These are phyloP conservation scores for Epipyxis sp. DNA, from an alignment of 108 stramenopile species.

Conservation along the genomic window DNA sequence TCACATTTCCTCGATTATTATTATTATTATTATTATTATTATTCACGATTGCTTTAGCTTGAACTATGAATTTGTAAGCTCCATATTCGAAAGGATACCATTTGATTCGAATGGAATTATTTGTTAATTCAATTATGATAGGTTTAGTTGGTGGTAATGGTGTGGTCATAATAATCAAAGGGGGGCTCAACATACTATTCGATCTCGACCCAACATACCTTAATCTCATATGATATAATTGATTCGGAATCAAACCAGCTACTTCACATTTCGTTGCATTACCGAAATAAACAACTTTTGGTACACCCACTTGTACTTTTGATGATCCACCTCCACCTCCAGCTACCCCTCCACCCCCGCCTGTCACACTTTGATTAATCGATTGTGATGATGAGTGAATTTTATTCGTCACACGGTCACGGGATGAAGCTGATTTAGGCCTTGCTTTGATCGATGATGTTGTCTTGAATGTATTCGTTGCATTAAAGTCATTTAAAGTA, in stretches of 20 bases:
- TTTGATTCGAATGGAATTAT: background rate
- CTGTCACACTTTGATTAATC: background rate
- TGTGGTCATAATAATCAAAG: slow-evolving; percentile 23
- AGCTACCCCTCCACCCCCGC: background rate
- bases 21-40: slow-evolving; percentile 34
- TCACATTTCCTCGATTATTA: slow-evolving; percentile 3
- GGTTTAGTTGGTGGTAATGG: background rate
- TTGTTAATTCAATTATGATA: background rate
- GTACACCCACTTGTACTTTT: background rate
- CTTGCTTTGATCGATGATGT: background rate
- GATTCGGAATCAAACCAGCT: slow-evolving; percentile 38
- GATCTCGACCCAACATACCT: slow-evolving; percentile 28
- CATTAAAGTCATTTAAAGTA: too few species aligned
- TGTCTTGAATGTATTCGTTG: too few species aligned
- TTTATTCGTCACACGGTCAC: background rate
- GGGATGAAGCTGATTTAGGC: background rate
- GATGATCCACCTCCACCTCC: background rate
- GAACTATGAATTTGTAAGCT: slow-evolving; percentile 8
- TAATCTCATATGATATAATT: slow-evolving; percentile 46
- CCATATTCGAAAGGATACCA: slow-evolving; percentile 26
- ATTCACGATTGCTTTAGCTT: slow-evolving; percentile 42
- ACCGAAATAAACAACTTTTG: background rate
- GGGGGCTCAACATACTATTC: slow-evolving; percentile 6
- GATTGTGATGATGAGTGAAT: background rate
- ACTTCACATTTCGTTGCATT: slow-evolving; percentile 11